phyloP scores from a whole-genome alignment of 495 filamentous ascomycete genomes.

The Cetradonia linearis region DNA sequence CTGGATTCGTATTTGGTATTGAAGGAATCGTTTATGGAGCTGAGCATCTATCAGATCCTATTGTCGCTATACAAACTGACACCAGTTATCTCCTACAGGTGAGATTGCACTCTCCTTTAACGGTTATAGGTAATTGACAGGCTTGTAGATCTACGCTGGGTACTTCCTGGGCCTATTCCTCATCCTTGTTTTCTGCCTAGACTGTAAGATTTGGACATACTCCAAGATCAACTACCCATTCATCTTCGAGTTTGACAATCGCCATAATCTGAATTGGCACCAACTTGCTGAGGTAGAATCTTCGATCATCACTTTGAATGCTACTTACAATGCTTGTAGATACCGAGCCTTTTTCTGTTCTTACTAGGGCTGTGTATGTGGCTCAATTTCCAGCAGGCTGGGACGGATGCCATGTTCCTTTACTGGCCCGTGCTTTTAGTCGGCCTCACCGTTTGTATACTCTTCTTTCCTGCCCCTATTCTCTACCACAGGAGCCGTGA shows the following conservation, averaged over 20 bases:
- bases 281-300: constrained; percentile 60
- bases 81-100: constrained; percentile 72
- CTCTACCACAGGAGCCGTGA: constrained; percentile 66
- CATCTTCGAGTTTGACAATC: constrained; percentile 88
- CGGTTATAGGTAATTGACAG: constrained; percentile 25
- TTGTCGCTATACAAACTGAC: constrained; percentile 37
- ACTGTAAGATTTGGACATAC: constrained; percentile 68
- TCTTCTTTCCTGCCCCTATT: constrained; percentile 65
- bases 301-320: background rate
- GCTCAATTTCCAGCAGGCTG: constrained; percentile 69
- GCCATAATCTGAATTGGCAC: constrained; percentile 79
- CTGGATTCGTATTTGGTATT: constrained; percentile 60
- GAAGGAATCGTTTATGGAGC: constrained; percentile 62
- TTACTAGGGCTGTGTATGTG: constrained; percentile 71
- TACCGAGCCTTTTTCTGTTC: constrained; percentile 67
- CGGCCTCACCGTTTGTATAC: constrained; percentile 47
- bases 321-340: constrained; percentile 30
- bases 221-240: constrained; percentile 92
- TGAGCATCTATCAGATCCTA: constrained; percentile 40
- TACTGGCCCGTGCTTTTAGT: constrained; percentile 86
- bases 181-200: constrained; percentile 64
- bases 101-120: constrained; percentile 21
- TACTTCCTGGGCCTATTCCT: constrained; percentile 71
- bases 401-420: constrained; percentile 58
- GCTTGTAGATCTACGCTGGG: constrained; percentile 63